Evolutionary conservation across 768 basidiomycete species (phyloP).

Genomic region (Hortiboletus campestris): DNA sequence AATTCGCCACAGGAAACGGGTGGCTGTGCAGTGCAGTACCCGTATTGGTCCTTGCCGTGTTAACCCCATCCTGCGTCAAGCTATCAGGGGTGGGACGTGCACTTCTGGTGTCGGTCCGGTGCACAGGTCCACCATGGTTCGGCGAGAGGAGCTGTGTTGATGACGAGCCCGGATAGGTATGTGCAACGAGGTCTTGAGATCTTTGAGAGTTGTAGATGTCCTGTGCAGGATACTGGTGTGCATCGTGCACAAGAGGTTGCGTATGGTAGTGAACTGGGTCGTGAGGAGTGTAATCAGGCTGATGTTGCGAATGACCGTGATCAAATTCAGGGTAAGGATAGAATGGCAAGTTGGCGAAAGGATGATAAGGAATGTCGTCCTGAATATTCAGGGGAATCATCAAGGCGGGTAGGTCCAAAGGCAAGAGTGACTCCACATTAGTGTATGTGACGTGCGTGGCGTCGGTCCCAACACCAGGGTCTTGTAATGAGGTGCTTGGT

Average conservation of each 20-base stretch:
- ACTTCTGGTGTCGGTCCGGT: background rate
- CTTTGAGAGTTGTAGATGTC: background rate
- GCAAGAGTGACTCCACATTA: conserved; percentile 2
- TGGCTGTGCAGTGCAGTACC: conserved; percentile 18
- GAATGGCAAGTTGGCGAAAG: background rate
- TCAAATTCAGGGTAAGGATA: background rate
- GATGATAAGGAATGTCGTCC: conserved; percentile 3
- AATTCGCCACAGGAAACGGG: conserved; percentile 15
- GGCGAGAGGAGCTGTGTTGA: background rate
- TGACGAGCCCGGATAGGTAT: background rate
- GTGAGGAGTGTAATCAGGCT: background rate
- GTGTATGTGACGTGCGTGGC: conserved; percentile 3
- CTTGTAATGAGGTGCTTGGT: background rate
- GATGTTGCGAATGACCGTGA: background rate
- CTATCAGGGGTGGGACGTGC: background rate
- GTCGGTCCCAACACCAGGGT: background rate
- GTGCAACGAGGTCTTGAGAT: background rate
- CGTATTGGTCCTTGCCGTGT: conserved; percentile 10
- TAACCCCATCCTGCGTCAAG: background rate
- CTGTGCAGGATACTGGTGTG: background rate
- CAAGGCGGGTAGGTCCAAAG: background rate
- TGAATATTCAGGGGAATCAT: background rate
- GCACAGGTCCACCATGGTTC: background rate
- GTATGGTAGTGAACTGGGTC: background rate
- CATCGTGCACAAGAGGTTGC: background rate